Percentiles rank a stretch among this genome's conserved stretches.
Conservation (phyloP, 805 yeast genomes). For the Wickerhamia fluorescens region DNA sequence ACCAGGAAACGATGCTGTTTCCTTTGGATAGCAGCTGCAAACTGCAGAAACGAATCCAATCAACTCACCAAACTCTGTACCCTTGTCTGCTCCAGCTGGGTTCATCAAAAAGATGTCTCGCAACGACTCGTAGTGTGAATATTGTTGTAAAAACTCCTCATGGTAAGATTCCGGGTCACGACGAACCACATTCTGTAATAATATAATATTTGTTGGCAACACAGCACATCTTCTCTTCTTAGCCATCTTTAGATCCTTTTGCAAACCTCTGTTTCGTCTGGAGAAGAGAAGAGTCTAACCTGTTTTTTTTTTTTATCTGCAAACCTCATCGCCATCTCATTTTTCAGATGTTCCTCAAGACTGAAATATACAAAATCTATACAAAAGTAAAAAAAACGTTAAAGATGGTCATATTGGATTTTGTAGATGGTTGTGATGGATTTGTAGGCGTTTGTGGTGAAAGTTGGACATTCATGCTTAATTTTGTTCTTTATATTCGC, state of each 20-base stretch:
- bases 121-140: constrained; percentile 84
- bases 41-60: constrained; percentile 91
- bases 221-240: constrained; percentile 88
- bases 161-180: constrained; percentile 91
- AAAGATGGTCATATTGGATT: too few relatives aligned
- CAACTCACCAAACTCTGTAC: constrained; percentile 70
- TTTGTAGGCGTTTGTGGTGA: neutral
- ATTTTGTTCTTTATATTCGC: too few relatives aligned
- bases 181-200: constrained; percentile 85
- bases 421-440: too few relatives aligned
- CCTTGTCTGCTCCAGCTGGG: constrained; percentile 49
- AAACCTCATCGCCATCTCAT: too few relatives aligned
- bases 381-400: too few relatives aligned
- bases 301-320: too few relatives aligned
- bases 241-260: constrained; percentile 49
- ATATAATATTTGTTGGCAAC: constrained; percentile 84
- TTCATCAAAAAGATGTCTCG: constrained; percentile 79
- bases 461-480: too few relatives aligned
- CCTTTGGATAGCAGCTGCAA: constrained; percentile 81
- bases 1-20: constrained; percentile 76
- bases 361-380: too few relatives aligned
- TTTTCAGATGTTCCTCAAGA: too few relatives aligned
- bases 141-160: constrained; percentile 91
- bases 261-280: too few relatives aligned
- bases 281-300: too few relatives aligned